These are phyloP conservation scores for Penicillium psychrosexuale DNA, from an alignment of 2,329 filamentous ascomycete species.

Conservation along the genomic window DNA sequence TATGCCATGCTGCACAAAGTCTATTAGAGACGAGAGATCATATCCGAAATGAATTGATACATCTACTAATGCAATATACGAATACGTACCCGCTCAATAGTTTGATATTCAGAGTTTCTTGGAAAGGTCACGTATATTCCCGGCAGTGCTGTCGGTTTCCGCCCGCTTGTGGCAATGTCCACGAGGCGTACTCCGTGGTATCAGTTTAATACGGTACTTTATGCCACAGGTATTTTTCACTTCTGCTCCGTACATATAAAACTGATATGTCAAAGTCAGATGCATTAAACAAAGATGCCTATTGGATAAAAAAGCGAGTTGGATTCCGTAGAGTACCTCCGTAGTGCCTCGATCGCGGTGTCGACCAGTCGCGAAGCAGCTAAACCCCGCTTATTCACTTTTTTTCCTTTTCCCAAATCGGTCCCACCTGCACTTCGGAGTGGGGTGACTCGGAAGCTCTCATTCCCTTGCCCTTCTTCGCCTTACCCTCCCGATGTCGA, in stretches of 20 bases:
- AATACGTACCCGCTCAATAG: background rate
- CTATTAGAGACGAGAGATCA: background rate
- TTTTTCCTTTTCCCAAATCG: background rate
- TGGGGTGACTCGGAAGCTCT: constrained; percentile 24
- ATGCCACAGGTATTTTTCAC: no score
- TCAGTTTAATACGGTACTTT: background rate
- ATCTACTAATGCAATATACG: background rate
- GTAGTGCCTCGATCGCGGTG: constrained; percentile 2
- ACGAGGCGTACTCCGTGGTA: background rate
- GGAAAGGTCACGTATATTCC: background rate
- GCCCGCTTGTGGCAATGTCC: background rate
- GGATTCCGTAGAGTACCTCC: background rate
- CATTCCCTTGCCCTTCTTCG: constrained; percentile 10
- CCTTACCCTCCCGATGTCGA: constrained; percentile 10
- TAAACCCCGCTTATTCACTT: constrained; percentile 14
- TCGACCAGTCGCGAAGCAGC: constrained; percentile 8
- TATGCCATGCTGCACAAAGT: background rate
- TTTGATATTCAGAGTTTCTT: no score
- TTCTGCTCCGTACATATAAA: background rate
- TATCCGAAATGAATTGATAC: background rate
- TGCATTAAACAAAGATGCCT: background rate
- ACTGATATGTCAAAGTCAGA: background rate
- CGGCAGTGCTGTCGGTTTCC: background rate
- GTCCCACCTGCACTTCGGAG: constrained; percentile 7
- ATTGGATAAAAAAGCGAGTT: background rate